Evolutionary conservation across 1,284 basidiomycete species (phyloP), one percentile per base, ranked within the genome.

Genomic region (Pisolithus thermaeus): DNA sequence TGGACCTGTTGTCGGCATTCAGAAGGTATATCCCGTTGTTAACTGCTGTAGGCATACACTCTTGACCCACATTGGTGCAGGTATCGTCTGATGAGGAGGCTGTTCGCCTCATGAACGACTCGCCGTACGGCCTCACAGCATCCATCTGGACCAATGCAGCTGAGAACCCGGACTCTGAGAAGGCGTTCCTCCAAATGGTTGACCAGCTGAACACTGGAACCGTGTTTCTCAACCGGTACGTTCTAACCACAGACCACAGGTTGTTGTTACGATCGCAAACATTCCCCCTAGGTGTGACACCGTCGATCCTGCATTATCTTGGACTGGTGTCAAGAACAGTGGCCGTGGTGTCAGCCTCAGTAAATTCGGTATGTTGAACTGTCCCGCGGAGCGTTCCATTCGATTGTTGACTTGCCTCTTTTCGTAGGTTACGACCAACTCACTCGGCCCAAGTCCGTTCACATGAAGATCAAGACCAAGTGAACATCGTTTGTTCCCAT

Each of bases 261-360:
- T 22, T 4, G 11, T 18, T 6, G 11, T 6, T 28, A 3, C 7
- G 12, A n/a, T 46, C 27, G 49, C 28, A 18, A 25, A 22, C n/a
- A 22, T 28, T 37, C 16, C 16, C 27, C 44, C 32, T 52, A 82
- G 86, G 45, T 92, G 90, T 57, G 94, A 97, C 67, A 87, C 77
- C 62, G 77, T 96, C 38, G 94, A 97, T 64, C 94, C 95, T 2
- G 92, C 92, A 1, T 73, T 97, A 3, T 82, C 91, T 1, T 98
- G 96, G 95, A 90, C 87, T 1, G 95, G 95, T 2, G 87, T 92
- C 52, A 98, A 97, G 75, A 76, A 97, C 64, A 92, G 89, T 51
- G 95, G 96, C 18, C 75, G 92, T 30, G 96, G 96, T 3, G 74
- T 97, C 56, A 93, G 90, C 61, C 71, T 97, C 60, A 92, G 90